Base-by-base conservation (phyloP, 768 basidiomycete species). In the Tricholoma sp. region DNA sequence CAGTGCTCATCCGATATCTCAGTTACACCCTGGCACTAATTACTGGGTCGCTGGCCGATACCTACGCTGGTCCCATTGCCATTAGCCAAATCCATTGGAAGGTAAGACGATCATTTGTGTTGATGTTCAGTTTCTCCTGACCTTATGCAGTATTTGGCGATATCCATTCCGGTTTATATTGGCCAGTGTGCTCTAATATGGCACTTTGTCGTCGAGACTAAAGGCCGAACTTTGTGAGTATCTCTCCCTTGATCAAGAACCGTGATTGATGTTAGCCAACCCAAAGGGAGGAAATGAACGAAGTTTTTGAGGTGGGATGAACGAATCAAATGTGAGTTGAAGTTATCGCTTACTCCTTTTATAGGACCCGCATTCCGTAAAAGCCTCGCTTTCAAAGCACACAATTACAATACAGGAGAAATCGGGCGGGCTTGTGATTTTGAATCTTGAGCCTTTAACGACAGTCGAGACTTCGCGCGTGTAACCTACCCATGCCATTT, bases 41-140 rank as follows among this genome's bases (percentile, higher is more conserved):
- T 54, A 71, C 71, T 32, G 76, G 76, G 12, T 74, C 73, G 11
- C 75, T 81, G 56, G 74, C 79, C 64, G 83, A 82, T 62, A 76
- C 75, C 10, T 84, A 80, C 54, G 81, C 82, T 14, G 72, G 69
- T 9, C 75, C 74, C 2, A 75, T 75, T 49, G 74, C 69, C 7
- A 65, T 75, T 18, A 65, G 67, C 51, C 68, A 57, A 29, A 72
- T 75, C 60, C 59, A 66, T 21, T 75, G 74, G 74, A 71, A 56
- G 62, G 73, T 74, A 58, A 56, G 69, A 58, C 10, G 12, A 12
- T 11, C 22, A 1, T 46, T 1, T 46, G 18, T 11, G 11, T 46
- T 4, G 9, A 19, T 57, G 31, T 19, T 21, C 41, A 24, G 21
- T 14, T 24, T 16, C 37, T 7, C 32, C 41, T 41, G 9, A 51